These are phyloP conservation scores for Arachis monticola DNA, from an alignment of 331 rosid genomes.

Conservation along the genomic window DNA sequence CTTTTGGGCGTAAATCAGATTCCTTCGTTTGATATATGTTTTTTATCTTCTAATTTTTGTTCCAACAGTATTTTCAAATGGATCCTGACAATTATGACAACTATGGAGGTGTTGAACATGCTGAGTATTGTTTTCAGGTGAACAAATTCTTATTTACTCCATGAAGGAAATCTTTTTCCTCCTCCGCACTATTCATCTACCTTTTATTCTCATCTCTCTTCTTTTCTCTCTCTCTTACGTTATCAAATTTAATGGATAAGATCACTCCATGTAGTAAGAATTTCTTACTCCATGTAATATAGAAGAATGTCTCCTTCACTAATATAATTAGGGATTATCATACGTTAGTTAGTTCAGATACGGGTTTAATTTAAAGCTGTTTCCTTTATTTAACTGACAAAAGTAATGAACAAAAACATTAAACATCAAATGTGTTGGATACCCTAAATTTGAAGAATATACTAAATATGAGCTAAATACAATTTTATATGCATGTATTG, in stretches of 20 bases:
- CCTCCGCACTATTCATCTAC: too few relatives aligned
- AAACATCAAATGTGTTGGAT: neutral
- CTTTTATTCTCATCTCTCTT: too few relatives aligned
- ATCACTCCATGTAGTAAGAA: too few relatives aligned
- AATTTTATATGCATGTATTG: constrained; percentile 13
- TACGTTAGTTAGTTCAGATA: constrained; percentile 17
- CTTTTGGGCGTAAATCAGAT: constrained; percentile 9
- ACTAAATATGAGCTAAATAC: neutral
- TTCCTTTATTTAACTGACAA: constrained; percentile 10
- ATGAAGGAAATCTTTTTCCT: too few relatives aligned
- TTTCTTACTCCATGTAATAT: too few relatives aligned
- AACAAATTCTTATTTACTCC: neutral
- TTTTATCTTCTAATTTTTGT: constrained; percentile 20
- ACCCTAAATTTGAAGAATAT: neutral
- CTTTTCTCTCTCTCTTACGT: too few relatives aligned
- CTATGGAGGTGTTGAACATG: constrained; percentile 94
- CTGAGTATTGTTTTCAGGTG: constrained; percentile 98
- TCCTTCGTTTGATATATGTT: constrained; percentile 31
- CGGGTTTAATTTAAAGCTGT: constrained; percentile 24
- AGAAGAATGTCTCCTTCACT: neutral
- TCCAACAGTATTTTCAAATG: constrained; percentile 83
- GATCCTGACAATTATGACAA: constrained; percentile 84
- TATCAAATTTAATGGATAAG: too few relatives aligned
- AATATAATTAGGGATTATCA: constrained; percentile 20
- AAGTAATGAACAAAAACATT: neutral